Evolutionary conservation across 2,329 filamentous ascomycete species (phyloP).

Genomic region (Cadophora sp.): DNA sequence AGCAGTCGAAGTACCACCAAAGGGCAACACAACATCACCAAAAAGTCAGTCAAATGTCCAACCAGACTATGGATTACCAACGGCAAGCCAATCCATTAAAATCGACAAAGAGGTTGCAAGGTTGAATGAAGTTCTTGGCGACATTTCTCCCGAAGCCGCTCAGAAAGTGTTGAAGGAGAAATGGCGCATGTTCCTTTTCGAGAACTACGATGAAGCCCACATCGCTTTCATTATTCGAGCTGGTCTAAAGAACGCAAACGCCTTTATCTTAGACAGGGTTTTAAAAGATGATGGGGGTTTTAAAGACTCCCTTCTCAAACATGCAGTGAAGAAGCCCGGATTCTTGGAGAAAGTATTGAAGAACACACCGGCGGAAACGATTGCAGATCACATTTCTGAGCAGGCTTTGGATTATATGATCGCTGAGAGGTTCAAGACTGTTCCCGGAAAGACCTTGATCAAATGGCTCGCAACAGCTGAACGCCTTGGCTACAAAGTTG

Average conservation of each 20-base stretch:
- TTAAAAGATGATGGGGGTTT: conserved; percentile 34
- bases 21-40: neutral
- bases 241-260: conserved; percentile 37
- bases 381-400: conserved; percentile 29
- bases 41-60: neutral
- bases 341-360: conserved; percentile 33
- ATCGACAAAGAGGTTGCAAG: conserved; percentile 32
- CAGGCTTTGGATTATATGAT: conserved; percentile 35
- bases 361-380: conserved; percentile 22
- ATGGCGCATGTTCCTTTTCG: conserved; percentile 37
- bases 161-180: conserved; percentile 34
- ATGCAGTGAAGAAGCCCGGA: conserved; percentile 23
- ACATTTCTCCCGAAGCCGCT: conserved; percentile 33
- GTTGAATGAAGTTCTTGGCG: conserved; percentile 32
- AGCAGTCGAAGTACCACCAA: neutral
- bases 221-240: conserved; percentile 39
- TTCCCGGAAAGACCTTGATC: conserved; percentile 35
- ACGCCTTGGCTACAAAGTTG: conserved; percentile 39
- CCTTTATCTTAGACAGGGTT: conserved; percentile 33
- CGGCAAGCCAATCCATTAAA: conserved; percentile 17
- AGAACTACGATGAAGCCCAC: conserved; percentile 33
- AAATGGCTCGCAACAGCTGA: conserved; percentile 37
- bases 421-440: conserved; percentile 31
- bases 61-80: neutral
- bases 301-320: conserved; percentile 29